A percentile compares a stretch with the other conserved stretches of the same genome.
Conservation (phyloP, 495 filamentous ascomycete genomes). For the Xylaria curta region DNA sequence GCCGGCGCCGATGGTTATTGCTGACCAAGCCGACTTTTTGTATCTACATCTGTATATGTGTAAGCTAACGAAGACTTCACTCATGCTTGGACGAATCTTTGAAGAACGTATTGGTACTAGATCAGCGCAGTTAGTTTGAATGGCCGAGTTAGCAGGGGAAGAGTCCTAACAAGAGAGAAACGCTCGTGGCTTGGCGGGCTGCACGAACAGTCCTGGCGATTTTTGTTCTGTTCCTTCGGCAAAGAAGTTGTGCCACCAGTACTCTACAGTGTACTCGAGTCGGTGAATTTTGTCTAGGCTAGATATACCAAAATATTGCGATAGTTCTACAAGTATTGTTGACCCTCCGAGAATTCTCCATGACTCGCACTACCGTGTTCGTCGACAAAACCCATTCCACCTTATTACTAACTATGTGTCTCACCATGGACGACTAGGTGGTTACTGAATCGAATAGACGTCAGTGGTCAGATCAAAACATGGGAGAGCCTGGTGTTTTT, state of each 20-base stretch:
- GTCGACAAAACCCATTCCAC: not conserved
- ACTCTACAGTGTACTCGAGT: not conserved
- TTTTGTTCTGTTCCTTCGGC: not conserved
- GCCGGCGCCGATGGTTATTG: not conserved
- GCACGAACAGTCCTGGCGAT: not conserved
- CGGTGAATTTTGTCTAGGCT: not conserved
- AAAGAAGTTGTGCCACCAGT: not conserved
- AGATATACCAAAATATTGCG: not conserved
- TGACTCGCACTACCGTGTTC: not conserved
- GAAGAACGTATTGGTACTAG: not conserved
- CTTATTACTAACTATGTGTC: not conserved
- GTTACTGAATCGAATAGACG: not conserved
- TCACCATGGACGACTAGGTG: not conserved
- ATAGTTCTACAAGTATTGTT: not conserved
- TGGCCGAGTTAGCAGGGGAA: not conserved
- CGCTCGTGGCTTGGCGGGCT: not conserved
- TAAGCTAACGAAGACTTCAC: not conserved
- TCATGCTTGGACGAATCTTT: not conserved
- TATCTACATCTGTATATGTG: not conserved
- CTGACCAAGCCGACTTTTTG: not conserved
- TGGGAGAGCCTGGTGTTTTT: not conserved
- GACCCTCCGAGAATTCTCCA: not conserved
- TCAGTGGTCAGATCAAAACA: not conserved
- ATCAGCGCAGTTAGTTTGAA: not conserved
- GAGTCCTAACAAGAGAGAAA: not conserved